Percentiles rank a stretch among this genome's conserved stretches.
phyloP scores from a whole-genome alignment of 148 eudicot species.

The Selenicereus undatus region DNA sequence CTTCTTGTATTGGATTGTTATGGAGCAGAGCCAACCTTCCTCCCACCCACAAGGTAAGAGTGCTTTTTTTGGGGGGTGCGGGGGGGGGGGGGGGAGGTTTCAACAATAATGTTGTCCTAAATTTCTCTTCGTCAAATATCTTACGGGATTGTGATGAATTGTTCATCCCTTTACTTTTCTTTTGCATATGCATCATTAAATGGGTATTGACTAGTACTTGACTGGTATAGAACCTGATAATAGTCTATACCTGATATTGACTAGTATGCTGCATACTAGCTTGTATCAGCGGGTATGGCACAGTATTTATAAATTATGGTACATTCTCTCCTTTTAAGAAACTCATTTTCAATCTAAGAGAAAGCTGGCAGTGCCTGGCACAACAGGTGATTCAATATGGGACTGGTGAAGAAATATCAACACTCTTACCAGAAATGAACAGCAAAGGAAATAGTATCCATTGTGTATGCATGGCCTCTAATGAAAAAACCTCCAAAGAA shows the following conservation, averaged over 20 bases:
- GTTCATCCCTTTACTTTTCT: neutral
- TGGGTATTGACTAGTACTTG: neutral
- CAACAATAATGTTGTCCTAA: neutral
- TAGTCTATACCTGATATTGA: too few species aligned
- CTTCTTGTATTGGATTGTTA: too few species aligned
- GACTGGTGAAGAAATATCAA: constrained; percentile 4
- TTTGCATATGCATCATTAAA: neutral
- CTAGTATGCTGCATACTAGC: too few species aligned
- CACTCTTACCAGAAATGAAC: constrained; percentile 78
- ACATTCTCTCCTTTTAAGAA: neutral
- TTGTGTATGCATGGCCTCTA: constrained; percentile 98
- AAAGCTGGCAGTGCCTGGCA: too few species aligned
- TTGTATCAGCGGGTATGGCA: too few species aligned
- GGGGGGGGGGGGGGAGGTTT: neutral
- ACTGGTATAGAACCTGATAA: too few species aligned
- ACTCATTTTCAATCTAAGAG: neutral
- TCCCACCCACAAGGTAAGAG: too few species aligned
- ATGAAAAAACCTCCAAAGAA: constrained; percentile 99
- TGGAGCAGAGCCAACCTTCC: too few species aligned
- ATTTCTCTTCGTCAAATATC: neutral
- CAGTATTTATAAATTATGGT: too few species aligned
- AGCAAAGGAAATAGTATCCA: constrained; percentile 99
- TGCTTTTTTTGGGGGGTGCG: neutral
- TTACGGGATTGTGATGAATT: neutral
- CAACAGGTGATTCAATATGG: neutral